phyloP scores from a whole-genome alignment of 148 eudicot species.

The Vaccinium myrtillus region DNA sequence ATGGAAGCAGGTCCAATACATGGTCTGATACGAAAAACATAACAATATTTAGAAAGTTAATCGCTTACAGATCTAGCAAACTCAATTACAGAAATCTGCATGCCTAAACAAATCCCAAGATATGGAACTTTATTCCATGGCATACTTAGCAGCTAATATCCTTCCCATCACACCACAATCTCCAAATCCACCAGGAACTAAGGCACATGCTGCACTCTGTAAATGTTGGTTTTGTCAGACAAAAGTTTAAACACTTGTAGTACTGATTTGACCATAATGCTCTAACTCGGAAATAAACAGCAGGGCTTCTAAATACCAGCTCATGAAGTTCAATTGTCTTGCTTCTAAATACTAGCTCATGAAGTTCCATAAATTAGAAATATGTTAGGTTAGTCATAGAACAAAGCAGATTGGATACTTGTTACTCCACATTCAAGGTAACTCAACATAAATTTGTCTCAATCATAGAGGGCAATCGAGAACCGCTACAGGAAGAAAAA shows the following conservation, averaged over 20 bases:
- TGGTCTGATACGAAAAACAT: not conserved
- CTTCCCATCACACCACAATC: slow-evolving; percentile 93
- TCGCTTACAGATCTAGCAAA: slow-evolving; percentile 75
- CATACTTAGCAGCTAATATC: slow-evolving; percentile 96
- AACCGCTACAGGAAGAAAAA: too few relatives aligned
- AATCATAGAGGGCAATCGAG: too few relatives aligned
- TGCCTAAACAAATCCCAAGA: slow-evolving; percentile 95
- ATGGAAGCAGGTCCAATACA: not conserved
- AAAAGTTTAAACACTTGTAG: not conserved
- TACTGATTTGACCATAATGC: not conserved
- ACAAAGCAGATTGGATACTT: not conserved
- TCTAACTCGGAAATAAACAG: too few relatives aligned
- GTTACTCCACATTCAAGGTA: slow-evolving; percentile 4
- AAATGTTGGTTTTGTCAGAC: slow-evolving; percentile 2
- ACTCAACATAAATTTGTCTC: too few relatives aligned
- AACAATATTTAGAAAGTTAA: slow-evolving; percentile 11
- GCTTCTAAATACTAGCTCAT: too few relatives aligned
- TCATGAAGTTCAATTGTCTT: too few relatives aligned
- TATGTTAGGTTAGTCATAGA: too few relatives aligned
- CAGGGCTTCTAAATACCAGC: too few relatives aligned
- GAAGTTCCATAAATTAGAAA: too few relatives aligned
- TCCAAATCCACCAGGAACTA: slow-evolving; percentile 99
- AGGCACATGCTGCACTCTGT: slow-evolving; percentile 88
- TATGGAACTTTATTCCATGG: slow-evolving; percentile 86
- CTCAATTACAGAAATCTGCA: slow-evolving; percentile 96